Evolutionary conservation across 768 basidiomycete species (phyloP), one percentile per base, ranked within the genome.

Genomic region (Neoboletus magnificus): DNA sequence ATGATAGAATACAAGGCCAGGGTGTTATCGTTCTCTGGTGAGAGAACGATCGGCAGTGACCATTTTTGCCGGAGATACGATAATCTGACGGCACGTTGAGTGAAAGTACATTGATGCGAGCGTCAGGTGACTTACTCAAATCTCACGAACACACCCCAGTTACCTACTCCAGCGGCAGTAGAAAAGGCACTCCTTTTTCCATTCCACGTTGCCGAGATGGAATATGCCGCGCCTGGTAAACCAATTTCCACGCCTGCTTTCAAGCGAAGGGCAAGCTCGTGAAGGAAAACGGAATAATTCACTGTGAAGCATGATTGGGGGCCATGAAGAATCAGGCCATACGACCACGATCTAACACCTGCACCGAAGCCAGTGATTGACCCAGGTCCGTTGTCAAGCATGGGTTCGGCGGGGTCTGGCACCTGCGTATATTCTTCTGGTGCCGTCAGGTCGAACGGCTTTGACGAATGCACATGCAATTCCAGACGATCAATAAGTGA

Each of bases 11-110:
- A 82, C 18, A 84, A 67, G 0, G 80, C 82, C 41, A 85, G 60
- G 1, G 56, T 56, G n/a, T 73, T 62, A 64, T 82, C 75, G 47
- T 70, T 73, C 42, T 83, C 77, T 30, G 76, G 70, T 0, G 85
- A 80, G 48, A 89, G 73, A 16, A 79, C 63, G 35, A 89, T 77
- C 11, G 87, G 87, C 12, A 87, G 50, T 15, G 76, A 70, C 54
- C 86, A 70, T 57, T 75, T 75, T 65, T 87, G 86, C 57, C 82
- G 80, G 50, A 83, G 68, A 65, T 85, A 82, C 33, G 74, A 68
- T 45, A 82, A 64, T 55, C 87, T 88, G 58, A 27, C 56, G 48
- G 54, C 58, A 50, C 35, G 23, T 42, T 50, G 30, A 55, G 59
- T 62, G 57, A 66, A 52, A 57, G 53, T 40, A 40, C 40, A 47